Conservation (phyloP, 176 grass and related monocot genomes). For the Phoenix roebelenii region DNA sequence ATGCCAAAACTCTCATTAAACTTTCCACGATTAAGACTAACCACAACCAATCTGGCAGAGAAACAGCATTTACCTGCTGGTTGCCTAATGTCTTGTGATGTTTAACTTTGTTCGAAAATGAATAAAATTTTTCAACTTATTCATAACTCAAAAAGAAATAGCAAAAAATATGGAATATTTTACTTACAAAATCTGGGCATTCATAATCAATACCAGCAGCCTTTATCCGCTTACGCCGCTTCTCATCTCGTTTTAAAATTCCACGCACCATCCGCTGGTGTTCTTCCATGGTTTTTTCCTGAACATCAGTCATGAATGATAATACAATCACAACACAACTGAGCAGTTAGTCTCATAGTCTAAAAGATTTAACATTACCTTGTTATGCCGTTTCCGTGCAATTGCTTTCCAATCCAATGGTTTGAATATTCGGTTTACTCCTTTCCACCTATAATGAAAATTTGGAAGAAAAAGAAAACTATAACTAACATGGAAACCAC, state of each 20-base stretch:
- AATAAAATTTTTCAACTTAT: background rate
- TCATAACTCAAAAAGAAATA: background rate
- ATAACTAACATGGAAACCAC: background rate
- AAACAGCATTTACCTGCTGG: too few species aligned
- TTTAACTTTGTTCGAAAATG: background rate
- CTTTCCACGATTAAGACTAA: too few species aligned
- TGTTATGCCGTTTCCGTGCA: slow-evolving; percentile 47
- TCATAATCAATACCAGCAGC: slow-evolving; percentile 72
- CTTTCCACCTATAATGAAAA: slow-evolving; percentile 56
- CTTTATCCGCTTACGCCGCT: slow-evolving; percentile 63
- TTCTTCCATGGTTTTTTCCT: slow-evolving; percentile 70
- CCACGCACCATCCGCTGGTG: slow-evolving; percentile 59
- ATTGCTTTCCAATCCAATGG: slow-evolving; percentile 50
- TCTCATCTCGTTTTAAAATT: slow-evolving; percentile 70
- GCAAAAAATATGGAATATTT: slow-evolving; percentile 11
- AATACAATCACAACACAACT: too few species aligned
- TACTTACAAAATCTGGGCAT: slow-evolving; percentile 77
- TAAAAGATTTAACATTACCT: slow-evolving; percentile 32
- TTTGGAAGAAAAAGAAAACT: slow-evolving; percentile 1
- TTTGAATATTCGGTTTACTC: slow-evolving; percentile 32
- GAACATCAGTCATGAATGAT: background rate
- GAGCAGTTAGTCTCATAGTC: background rate
- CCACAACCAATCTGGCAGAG: too few species aligned
- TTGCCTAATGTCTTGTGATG: too few species aligned
- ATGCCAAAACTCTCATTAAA: too few species aligned